A percentile compares a stretch with the other conserved stretches of the same genome.
Evolutionary conservation across 768 basidiomycete genomes (phyloP).

Genomic region (Kwoniella pini): DNA sequence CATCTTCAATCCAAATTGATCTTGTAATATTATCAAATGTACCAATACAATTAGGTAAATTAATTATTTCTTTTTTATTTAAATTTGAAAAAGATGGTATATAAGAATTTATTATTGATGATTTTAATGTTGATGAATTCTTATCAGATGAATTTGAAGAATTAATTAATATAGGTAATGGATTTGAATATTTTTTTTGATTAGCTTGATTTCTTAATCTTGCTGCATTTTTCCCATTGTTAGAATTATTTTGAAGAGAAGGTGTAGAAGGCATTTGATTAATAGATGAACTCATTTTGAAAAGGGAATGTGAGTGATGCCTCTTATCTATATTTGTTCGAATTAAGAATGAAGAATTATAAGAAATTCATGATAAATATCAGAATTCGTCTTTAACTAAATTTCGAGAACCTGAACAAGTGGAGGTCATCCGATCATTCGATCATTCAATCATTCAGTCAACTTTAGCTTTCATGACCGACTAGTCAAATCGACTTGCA

Average conservation of each 20-base stretch:
- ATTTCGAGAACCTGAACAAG: too few species aligned
- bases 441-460: too few species aligned
- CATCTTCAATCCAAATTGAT: slow-evolving; percentile 80
- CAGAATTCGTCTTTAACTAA: too few species aligned
- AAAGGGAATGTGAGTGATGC: too few species aligned
- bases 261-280: too few species aligned
- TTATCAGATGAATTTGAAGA: slow-evolving; percentile 11
- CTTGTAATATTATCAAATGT: slow-evolving; percentile 74
- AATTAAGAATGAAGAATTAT: too few species aligned
- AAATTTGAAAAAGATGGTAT: slow-evolving; percentile 59
- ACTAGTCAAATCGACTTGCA: too few species aligned
- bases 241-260: not conserved
- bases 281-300: too few species aligned
- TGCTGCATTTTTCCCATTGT: slow-evolving; percentile 11
- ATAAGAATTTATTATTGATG: slow-evolving; percentile 53
- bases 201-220: slow-evolving; percentile 30
- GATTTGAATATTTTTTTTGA: slow-evolving; percentile 46
- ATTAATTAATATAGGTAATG: slow-evolving; percentile 46
- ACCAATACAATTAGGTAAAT: slow-evolving; percentile 69
- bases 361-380: too few species aligned
- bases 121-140: not conserved
- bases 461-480: too few species aligned
- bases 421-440: too few species aligned
- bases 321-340: too few species aligned
- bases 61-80: slow-evolving; percentile 53